Evolutionary conservation across 2,329 filamentous ascomycete species (phyloP).

Genomic region (Trichoderma brevicompactum): DNA sequence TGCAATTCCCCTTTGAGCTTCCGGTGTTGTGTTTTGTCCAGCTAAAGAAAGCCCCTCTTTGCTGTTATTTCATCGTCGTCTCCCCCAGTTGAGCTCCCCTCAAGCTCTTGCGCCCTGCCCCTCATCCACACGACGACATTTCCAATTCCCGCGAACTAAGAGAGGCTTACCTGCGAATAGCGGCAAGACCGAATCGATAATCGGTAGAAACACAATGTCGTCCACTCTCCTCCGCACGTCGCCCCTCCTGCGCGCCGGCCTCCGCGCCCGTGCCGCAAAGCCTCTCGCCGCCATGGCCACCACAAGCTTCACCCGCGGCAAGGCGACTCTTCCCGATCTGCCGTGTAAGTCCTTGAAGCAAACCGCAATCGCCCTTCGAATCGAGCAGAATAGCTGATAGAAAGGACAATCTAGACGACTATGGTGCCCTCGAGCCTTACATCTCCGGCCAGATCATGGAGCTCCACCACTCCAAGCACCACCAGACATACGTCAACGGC

Average conservation of each 20-base stretch:
- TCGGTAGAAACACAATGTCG: conserved; percentile 63
- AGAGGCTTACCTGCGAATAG: conserved; percentile 13
- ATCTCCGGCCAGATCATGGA: conserved; percentile 95
- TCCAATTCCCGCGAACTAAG: neutral
- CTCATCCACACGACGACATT: conserved; percentile 2
- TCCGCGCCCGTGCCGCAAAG: conserved; percentile 68
- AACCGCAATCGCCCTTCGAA: neutral
- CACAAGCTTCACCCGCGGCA: conserved; percentile 79
- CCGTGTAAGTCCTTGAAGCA: conserved; percentile 47
- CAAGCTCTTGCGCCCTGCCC: conserved; percentile 5
- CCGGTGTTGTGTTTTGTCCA: neutral
- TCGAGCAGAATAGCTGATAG: conserved; percentile 8
- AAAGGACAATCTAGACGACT: conserved; percentile 72
- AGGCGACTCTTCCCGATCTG: conserved; percentile 94
- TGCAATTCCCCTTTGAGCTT: neutral
- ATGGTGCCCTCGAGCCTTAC: conserved; percentile 84
- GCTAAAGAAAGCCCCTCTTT: neutral
- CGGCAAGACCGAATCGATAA: neutral
- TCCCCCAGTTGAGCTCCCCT: conserved; percentile 9
- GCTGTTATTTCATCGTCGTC: neutral
- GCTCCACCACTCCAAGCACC: conserved; percentile 92
- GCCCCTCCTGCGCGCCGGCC: conserved; percentile 68
- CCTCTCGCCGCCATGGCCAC: conserved; percentile 68
- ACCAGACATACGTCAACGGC: conserved; percentile 90
- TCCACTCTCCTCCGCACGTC: conserved; percentile 73